Base-by-base conservation (phyloP, 176 grass and related monocot genomes). In the Oryza glumipatula region DNA sequence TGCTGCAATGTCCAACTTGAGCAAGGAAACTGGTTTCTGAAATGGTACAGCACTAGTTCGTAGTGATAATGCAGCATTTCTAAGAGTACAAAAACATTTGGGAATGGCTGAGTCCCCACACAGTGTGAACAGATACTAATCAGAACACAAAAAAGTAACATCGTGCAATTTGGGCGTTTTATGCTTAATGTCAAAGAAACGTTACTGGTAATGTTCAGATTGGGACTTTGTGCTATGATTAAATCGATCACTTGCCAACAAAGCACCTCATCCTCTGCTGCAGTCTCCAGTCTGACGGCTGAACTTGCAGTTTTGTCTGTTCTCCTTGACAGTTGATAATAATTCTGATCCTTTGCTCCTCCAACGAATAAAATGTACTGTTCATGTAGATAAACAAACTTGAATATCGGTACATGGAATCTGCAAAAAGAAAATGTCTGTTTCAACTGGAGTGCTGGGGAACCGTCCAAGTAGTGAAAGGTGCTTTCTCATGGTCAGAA, bases 201-300 rank as follows among this genome's bases (percentile, higher is more conserved):
- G 19, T 43, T 48, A 74, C 22, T 24, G 19, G 32, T 17, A 64
- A n/a, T n/a, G 78, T 38, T 70, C n/a, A 64, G 64, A 70, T 6
- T 26, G 68, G 73, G 76, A 79, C 39, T 14, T 43, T 66, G 36
- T 6, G 68, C 45, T 74, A 80, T 68, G 47, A 79, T 54, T 32
- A 78, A 78, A 3, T 79, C 23, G 32, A 79, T 78, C 74, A 52
- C 80, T 83, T 88, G 86, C n/a, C 17, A 54, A 32, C 60, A 68
- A 69, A 65, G 80, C 73, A 22, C 71, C 39, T 68, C 32, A 56
- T 67, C 24, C 3, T 47, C 33, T 28, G 49, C 17, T 61, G 22
- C 15, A 61, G 56, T 61, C 21, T 0, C 17, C 21, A 49, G 74
- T 28, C 58, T 32, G 33, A 68, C 33, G 45, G 51, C 11, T 75